Evolutionary conservation across 306 rosid species (phyloP), one percentile per base, ranked within the genome.

Genomic region (Lathyrus oleraceus): DNA sequence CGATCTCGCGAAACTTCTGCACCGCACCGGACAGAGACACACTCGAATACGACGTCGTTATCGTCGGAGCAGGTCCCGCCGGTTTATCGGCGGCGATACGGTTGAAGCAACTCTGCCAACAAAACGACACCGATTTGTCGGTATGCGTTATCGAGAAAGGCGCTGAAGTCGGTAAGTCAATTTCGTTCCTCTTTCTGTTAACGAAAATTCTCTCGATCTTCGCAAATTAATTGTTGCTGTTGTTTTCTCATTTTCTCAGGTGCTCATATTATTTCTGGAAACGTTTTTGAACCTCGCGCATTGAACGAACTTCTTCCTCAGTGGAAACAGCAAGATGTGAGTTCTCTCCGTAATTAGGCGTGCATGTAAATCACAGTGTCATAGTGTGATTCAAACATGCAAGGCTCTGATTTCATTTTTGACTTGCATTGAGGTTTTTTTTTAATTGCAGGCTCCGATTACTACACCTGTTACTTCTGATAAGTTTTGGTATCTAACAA

Each of bases 121-220:
- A 90, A 8, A 88, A 77, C 11, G 85, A 39, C 17, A 74, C 85
- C 43, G 90, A 90, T 61, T 78, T 93, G 8, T 88, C 97, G 0
- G 98, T 93, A 1, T 93, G 98, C 57, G 94, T 93, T 20, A 90
- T 93, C 40, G 98, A 90, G 84, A 93, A 93, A 84, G 97, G 96
- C 44, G 85, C 96, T 48, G 89, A 93, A 90, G 87, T 93, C 4
- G 98, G 98, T 93, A 78, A n/a, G 86, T 83, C 21, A 19, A 11
- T 52, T 70, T 60, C 57, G 2, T 30, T 51, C 36, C 39, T 64
- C 17, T 49, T 63, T 57, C 19, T 5, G 9, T 25, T 49, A 5
- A 35, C 39, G 38, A 35, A 35, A 35, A 25, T 25, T 25, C 45
- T 40, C 14, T 40, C 45, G 45, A 40, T 40, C 45, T 10, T 40